Evolutionary conservation across 2,329 filamentous ascomycete genomes (phyloP), one percentile per base, ranked within the genome.

Genomic region (Lachnellula willkommii): DNA sequence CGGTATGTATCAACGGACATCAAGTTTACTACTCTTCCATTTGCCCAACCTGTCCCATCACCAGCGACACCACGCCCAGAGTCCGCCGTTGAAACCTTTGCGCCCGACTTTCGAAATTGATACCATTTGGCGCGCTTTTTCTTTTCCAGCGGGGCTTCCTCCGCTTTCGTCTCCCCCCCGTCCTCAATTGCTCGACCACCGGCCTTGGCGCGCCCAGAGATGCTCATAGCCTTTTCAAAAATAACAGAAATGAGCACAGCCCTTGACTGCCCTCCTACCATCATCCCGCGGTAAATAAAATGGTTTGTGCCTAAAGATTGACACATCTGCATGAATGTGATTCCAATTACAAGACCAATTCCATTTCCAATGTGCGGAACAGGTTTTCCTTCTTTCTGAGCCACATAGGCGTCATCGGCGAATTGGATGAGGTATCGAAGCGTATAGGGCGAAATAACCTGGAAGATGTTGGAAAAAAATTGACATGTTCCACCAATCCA

Each of bases 1-100:
- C 93, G 90, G 71, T 95, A 95, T 0, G 92, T 95, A 69, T 97
- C 93, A 46, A 94, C 90, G 59, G 90, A 93, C 92, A 97, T 96
- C 64, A 97, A 70, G 63, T 95, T 95, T 68, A 94, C 84, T 52
- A 97, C 90, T 60, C 90, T 84, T 22, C 94, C 94, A 66, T 96
- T 97, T 55, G 86, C 86, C 93, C 93, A 97, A 24, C 93, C 94
- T 22, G 83, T 77, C 2, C 87, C 89, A 65, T 94, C 88, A 4
- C 83, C 83, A 11, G 80, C 73, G 20, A 87, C 74, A 2, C 79
- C 81, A 3, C 75, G 71, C 12, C 64, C 72, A 52, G 66, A 67
- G 58, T 75, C 72, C 39, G 45, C 35, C 4, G 28, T 15, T 69
- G 68, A 22, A 74, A 73, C 12, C 68, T 74, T 73, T 4, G 69